Conservation (phyloP, 2,329 filamentous ascomycete genomes). For the Aspergillus pseudoglaucus region DNA sequence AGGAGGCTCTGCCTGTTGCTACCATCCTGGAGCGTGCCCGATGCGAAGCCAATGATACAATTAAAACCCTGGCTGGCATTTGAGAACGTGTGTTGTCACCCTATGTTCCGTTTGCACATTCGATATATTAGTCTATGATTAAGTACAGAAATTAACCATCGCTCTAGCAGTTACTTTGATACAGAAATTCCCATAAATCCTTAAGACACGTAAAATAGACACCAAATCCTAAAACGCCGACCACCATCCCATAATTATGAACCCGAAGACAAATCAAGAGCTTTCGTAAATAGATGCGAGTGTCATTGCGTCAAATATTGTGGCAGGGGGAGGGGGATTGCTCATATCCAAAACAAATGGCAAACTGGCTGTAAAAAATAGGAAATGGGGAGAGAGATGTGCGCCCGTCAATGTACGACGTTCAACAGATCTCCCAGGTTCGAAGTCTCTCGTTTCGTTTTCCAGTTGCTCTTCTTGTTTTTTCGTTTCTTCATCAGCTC, state of each 20-base stretch:
- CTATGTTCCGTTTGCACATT: not conserved
- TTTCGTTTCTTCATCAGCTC: constrained; percentile 46
- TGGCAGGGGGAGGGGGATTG: not conserved
- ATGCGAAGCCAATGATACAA: constrained; percentile 27
- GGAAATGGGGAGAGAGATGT: not conserved
- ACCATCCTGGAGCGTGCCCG: constrained; percentile 48
- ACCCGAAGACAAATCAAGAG: not conserved
- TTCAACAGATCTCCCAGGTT: constrained; percentile 33
- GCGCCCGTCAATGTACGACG: constrained; percentile 25
- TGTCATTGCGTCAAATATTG: constrained; percentile 1
- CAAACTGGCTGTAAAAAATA: not conserved
- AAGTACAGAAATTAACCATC: too few relatives aligned
- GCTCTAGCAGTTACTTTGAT: not conserved
- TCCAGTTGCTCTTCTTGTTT: constrained; percentile 44
- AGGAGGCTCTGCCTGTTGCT: constrained; percentile 42
- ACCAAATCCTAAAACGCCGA: not conserved
- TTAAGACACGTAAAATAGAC: not conserved
- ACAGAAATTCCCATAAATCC: not conserved
- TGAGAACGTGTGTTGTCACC: not conserved
- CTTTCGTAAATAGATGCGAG: not conserved
- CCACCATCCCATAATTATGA: not conserved
- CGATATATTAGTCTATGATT: not conserved
- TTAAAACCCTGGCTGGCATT: constrained; percentile 1
- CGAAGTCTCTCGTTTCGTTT: constrained; percentile 34
- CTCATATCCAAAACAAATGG: not conserved